phyloP scores from a whole-genome alignment of 2,329 filamentous ascomycete species.

The Colletotrichum filicis region DNA sequence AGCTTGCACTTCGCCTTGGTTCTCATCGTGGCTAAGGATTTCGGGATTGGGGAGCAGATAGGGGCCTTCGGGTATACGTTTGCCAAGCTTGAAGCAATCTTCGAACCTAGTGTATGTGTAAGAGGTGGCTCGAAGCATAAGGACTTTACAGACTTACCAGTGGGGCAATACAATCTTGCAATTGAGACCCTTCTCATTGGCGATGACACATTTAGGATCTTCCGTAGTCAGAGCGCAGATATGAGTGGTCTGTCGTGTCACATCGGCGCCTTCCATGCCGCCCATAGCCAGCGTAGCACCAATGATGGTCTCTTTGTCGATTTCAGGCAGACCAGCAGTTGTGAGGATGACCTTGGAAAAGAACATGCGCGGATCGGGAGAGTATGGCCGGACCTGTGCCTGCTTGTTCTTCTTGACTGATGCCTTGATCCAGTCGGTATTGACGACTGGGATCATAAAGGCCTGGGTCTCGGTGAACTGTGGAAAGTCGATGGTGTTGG shows the following conservation, averaged over 20 bases:
- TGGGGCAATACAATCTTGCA: slow-evolving; percentile 92
- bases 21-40: slow-evolving; percentile 72
- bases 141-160: slow-evolving; percentile 66
- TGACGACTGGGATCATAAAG: slow-evolving; percentile 85
- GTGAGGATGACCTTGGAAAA: slow-evolving; percentile 86
- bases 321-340: slow-evolving; percentile 84
- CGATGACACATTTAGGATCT: slow-evolving; percentile 75
- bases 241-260: slow-evolving; percentile 85
- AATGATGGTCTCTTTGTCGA: slow-evolving; percentile 91
- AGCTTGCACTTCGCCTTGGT: slow-evolving; percentile 65
- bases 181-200: slow-evolving; percentile 71
- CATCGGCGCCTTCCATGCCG: slow-evolving; percentile 78
- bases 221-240: slow-evolving; percentile 85
- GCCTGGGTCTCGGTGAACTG: slow-evolving; percentile 81
- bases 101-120: slow-evolving; percentile 77
- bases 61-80: slow-evolving; percentile 87
- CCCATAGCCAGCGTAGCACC: slow-evolving; percentile 91
- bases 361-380: slow-evolving; percentile 90
- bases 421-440: slow-evolving; percentile 80
- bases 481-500: slow-evolving; percentile 90
- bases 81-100: slow-evolving; percentile 92
- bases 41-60: slow-evolving; percentile 90
- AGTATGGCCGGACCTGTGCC: slow-evolving; percentile 84
- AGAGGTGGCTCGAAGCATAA: slow-evolving; percentile 32
- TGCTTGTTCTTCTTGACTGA: slow-evolving; percentile 77